phyloP scores from a whole-genome alignment of 495 filamentous ascomycete genomes.

The Penicillium chermesinum region DNA sequence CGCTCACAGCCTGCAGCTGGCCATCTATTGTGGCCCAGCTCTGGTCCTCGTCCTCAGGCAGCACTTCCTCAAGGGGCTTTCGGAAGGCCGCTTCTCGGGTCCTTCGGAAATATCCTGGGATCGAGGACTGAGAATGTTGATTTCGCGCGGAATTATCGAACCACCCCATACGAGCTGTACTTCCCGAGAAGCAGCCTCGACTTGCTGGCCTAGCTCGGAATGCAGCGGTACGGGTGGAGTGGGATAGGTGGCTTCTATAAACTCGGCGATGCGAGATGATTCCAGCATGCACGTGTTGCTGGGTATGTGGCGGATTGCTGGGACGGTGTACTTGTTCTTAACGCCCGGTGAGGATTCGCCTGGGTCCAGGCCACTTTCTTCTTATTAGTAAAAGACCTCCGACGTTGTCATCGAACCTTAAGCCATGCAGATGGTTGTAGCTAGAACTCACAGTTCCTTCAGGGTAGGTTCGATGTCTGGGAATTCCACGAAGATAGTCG shows the following conservation, averaged over 20 bases:
- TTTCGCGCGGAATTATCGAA: conserved; percentile 32
- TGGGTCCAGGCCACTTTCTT: conserved; percentile 21
- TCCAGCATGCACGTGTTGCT: conserved; percentile 40
- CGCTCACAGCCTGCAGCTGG: conserved; percentile 19
- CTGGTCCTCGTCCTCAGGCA: conserved; percentile 26
- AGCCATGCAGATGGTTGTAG: too few relatives aligned
- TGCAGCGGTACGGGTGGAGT: conserved; percentile 26
- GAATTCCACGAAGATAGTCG: conserved; percentile 38
- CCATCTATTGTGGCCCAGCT: conserved; percentile 22
- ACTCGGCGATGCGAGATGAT: conserved; percentile 32
- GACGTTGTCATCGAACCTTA: too few relatives aligned
- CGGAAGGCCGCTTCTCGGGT: conserved; percentile 33
- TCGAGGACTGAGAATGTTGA: conserved; percentile 34
- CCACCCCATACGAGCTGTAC: conserved; percentile 17
- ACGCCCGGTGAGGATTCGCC: conserved; percentile 14
- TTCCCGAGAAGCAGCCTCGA: conserved; percentile 26
- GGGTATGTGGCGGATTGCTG: conserved; percentile 37
- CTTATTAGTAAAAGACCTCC: background rate
- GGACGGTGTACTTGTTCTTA: conserved; percentile 36
- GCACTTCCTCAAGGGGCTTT: conserved; percentile 30
- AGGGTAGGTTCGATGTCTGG: conserved; percentile 40
- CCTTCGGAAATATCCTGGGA: conserved; percentile 35
- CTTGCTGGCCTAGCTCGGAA: conserved; percentile 31
- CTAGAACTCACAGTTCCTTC: conserved; percentile 33
- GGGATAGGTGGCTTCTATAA: conserved; percentile 37